Base-by-base conservation (phyloP, 83 land plant genomes). In the Picea engelmannii region DNA sequence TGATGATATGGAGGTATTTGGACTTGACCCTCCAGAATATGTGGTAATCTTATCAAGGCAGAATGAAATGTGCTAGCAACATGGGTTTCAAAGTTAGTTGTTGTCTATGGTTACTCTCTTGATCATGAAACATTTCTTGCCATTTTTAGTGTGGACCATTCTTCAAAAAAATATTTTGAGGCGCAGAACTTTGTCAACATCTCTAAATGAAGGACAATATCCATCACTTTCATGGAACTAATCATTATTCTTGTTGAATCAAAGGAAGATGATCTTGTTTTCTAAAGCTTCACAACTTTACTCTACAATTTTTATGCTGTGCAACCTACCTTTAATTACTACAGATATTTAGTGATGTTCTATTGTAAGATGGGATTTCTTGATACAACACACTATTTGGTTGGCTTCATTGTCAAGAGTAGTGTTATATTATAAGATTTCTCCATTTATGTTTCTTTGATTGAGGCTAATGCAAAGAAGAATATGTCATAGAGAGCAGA, bases 401-500 rank as follows among this genome's bases (percentile, higher is more conserved):
- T 89, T 62, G 76, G 86, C 61, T 75, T 60, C 64, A 87, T 87
- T 25, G 79, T 79, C 67, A 62, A n/a, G 11, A 62, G 71, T 66
- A 88, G 88, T 11, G 52, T 84, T 79, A 20, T 27, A 2, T 12
- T 89, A 58, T 68, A 82, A 25, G 81, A 86, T 80, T 61, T 60
- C 3, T 79, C 86, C 2, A 58, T 84, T 17, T 87, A 86, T 83
- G 81, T 86, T 69, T 77, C 61, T 69, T 24, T 92, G 65, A 90
- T 93, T 47, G 92, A 88, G 60, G 76, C 88, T 69, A 93, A 93
- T 83, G 95, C 92, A n/a, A 88, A 89, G 79, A 44, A 83, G 27
- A 90, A 90, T 81, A 85, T 84, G 16, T 87, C 90, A 91, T 83
- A 89, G 70, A 86, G 83, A 78, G 95, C 96, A 25, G 98, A 95